These are phyloP conservation scores for Backusella sp. DNA, from an alignment of 192 early-diverging fungal species.

Conservation along the genomic window DNA sequence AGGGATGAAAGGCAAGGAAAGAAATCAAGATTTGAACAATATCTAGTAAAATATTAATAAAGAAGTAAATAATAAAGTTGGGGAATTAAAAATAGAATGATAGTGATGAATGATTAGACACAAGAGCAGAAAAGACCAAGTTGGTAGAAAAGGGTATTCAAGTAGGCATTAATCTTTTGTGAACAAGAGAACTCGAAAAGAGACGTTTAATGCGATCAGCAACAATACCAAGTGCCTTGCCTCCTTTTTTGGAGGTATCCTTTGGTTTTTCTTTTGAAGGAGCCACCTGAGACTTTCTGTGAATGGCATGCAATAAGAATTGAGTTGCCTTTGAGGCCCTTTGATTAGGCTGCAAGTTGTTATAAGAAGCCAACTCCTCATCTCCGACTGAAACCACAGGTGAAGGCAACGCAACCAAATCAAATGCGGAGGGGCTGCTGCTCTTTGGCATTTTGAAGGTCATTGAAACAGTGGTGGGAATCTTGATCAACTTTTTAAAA, in stretches of 20 bases:
- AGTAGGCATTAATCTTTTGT: not conserved
- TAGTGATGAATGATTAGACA: not conserved
- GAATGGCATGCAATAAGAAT: constrained; percentile 1
- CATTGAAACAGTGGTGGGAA: constrained; percentile 1
- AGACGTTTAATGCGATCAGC: not conserved
- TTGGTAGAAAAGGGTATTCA: not conserved
- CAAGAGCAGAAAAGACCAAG: not conserved
- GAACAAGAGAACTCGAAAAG: not conserved
- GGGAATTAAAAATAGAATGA: not conserved
- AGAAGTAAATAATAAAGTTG: not conserved
- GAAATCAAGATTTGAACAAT: not conserved
- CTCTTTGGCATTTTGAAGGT: constrained; percentile 5
- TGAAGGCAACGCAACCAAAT: constrained; percentile 5
- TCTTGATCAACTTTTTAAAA: not conserved
- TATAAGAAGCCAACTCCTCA: constrained; percentile 17
- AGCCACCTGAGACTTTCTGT: constrained; percentile 10
- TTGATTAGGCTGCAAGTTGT: not conserved
- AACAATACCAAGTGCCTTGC: not conserved
- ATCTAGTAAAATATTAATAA: not conserved
- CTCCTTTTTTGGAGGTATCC: not conserved
- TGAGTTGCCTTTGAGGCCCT: constrained; percentile 1
- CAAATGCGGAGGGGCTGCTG: not conserved
- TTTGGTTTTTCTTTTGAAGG: constrained; percentile 5
- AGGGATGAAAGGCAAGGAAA: not conserved
- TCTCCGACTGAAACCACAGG: constrained; percentile 10